phyloP scores from a whole-genome alignment of 2,329 filamentous ascomycete genomes.

The Aspergillus fructus region DNA sequence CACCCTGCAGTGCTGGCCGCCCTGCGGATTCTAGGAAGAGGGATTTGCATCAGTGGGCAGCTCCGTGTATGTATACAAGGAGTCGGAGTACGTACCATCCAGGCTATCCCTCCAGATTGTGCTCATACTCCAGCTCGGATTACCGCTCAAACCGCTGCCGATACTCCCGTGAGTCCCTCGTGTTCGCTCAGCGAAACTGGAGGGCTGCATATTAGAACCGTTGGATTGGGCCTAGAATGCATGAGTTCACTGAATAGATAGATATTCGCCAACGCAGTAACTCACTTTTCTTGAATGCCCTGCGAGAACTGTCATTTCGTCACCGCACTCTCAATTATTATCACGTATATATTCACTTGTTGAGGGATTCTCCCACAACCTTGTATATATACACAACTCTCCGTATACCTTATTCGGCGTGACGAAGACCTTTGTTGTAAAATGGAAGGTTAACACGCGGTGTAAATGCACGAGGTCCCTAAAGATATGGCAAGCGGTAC shows the following conservation, averaged over 20 bases:
- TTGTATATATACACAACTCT: constrained; percentile 19
- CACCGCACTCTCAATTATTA: constrained; percentile 8
- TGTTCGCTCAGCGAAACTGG: constrained; percentile 35
- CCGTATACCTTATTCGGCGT: background rate
- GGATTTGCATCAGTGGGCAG: background rate
- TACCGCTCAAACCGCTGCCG: constrained; percentile 46
- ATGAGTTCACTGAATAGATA: constrained; percentile 13
- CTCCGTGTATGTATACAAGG: too few species aligned
- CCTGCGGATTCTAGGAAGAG: constrained; percentile 27
- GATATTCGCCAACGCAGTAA: constrained; percentile 14
- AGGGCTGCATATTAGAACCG: constrained; percentile 41
- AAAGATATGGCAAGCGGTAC: constrained; percentile 27
- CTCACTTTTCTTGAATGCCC: constrained; percentile 37
- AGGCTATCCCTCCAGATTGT: constrained; percentile 55
- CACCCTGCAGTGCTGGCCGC: constrained; percentile 47
- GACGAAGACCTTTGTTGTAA: background rate
- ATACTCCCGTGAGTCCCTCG: constrained; percentile 41
- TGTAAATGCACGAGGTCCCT: constrained; percentile 31
- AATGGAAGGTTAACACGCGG: background rate
- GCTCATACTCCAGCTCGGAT: constrained; percentile 45
- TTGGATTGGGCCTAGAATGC: constrained; percentile 30
- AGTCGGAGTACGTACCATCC: constrained; percentile 29
- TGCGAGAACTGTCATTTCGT: constrained; percentile 36
- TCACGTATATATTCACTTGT: constrained; percentile 26
- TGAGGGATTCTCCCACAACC: constrained; percentile 2